Percentiles rank a stretch among this genome's conserved stretches.
phyloP scores from a whole-genome alignment of 2,329 filamentous ascomycete genomes.

The Fusarium sp. region DNA sequence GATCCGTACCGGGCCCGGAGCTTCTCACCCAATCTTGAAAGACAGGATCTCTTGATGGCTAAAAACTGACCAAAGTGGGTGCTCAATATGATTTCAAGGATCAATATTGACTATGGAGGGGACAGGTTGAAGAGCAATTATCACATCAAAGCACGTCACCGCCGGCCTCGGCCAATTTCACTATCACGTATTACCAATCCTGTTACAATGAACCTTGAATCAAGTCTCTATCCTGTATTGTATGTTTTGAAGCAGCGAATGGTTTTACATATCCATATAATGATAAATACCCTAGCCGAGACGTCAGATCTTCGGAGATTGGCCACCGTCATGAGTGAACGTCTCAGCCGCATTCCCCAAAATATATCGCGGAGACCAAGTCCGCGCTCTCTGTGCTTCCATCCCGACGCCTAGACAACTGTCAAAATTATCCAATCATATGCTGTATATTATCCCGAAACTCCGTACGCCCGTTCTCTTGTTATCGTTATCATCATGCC shows the following conservation, averaged over 20 bases:
- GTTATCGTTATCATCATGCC: background rate
- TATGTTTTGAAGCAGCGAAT: background rate
- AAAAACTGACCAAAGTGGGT: background rate
- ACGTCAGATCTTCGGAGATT: conserved; percentile 12
- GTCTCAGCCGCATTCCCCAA: conserved; percentile 1
- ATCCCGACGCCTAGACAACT: conserved; percentile 1
- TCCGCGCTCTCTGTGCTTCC: conserved; percentile 33
- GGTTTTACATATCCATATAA: background rate
- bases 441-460: conserved; percentile 20
- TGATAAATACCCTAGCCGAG: background rate
- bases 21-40: background rate
- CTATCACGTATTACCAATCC: background rate
- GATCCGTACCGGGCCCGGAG: conserved; percentile 4
- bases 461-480: conserved; percentile 40
- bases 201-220: background rate
- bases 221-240: background rate
- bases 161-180: conserved; percentile 14
- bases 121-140: conserved; percentile 19
- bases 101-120: background rate
- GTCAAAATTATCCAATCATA: conserved; percentile 27
- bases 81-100: background rate
- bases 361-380: conserved; percentile 37
- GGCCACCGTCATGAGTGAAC: background rate
- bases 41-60: background rate
- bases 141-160: conserved; percentile 30